Conservation (phyloP, 371 early-diverging fungal genomes). For the Haplosporangium sp. region DNA sequence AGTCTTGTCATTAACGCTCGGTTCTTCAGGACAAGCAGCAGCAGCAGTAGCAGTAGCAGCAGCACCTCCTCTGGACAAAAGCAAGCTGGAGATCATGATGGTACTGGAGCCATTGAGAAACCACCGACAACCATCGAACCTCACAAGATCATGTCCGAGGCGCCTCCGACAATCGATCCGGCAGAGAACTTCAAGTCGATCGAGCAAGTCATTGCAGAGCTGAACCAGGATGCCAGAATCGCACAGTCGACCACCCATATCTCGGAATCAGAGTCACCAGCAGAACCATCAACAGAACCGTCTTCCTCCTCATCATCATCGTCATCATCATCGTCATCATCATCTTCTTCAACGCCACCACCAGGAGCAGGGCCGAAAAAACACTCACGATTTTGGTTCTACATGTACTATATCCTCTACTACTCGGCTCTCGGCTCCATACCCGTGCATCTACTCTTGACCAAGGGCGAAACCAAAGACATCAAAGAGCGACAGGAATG, state of each 20-base stretch:
- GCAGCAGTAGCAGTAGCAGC: background rate
- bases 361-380: conserved; percentile 11
- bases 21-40: background rate
- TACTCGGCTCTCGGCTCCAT: conserved; percentile 42
- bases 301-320: too few relatives aligned
- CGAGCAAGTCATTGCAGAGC: conserved; percentile 37
- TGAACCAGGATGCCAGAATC: conserved; percentile 13
- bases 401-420: conserved; percentile 28
- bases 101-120: conserved; percentile 6
- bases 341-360: conserved; percentile 1
- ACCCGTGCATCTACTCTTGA: conserved; percentile 39
- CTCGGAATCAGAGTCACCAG: background rate
- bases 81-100: background rate
- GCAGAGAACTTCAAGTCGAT: conserved; percentile 31
- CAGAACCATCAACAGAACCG: too few relatives aligned
- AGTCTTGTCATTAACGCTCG: background rate
- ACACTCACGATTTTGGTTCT: conserved; percentile 32
- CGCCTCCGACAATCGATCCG: background rate
- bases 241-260: background rate
- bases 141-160: conserved; percentile 3
- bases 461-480: conserved; percentile 41
- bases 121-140: conserved; percentile 28
- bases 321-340: background rate
- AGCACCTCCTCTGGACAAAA: background rate
- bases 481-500: conserved; percentile 37